Conservation (phyloP, 2,329 filamentous ascomycete species). For the Zymoseptoria crescenta region DNA sequence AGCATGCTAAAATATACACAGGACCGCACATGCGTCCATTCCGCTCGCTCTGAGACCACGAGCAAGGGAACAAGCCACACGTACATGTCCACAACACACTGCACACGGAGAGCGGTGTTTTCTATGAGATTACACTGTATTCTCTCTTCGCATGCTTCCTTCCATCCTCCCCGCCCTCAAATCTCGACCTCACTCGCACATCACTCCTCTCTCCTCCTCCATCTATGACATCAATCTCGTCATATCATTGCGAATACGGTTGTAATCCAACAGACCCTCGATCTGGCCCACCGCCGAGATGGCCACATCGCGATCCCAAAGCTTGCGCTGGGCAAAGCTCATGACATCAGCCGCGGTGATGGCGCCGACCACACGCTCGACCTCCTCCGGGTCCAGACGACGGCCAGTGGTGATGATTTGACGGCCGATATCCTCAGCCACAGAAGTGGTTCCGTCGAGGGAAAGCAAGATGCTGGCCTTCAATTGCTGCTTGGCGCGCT, state of each 20-base stretch:
- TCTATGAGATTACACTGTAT: slow-evolving; percentile 20
- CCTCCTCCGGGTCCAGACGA: slow-evolving; percentile 83
- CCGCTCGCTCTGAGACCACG: background rate
- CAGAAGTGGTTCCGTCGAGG: slow-evolving; percentile 92
- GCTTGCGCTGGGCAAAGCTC: slow-evolving; percentile 86
- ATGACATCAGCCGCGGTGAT: slow-evolving; percentile 96
- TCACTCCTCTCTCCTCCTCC: background rate
- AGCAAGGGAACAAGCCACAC: background rate
- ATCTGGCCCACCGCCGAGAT: slow-evolving; percentile 88
- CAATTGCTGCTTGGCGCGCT: slow-evolving; percentile 97
- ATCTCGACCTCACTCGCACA: background rate
- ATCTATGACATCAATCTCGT: slow-evolving; percentile 58
- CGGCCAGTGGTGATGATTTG: slow-evolving; percentile 97
- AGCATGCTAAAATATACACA: background rate
- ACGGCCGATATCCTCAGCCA: slow-evolving; percentile 96
- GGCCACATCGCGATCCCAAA: slow-evolving; percentile 97
- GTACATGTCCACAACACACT: background rate
- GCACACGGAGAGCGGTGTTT: slow-evolving; percentile 1
- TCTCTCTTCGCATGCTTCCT: slow-evolving; percentile 5
- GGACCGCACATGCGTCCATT: background rate
- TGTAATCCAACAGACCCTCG: slow-evolving; percentile 73
- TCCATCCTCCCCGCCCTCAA: background rate
- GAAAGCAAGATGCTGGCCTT: slow-evolving; percentile 97
- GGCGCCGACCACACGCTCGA: slow-evolving; percentile 80
- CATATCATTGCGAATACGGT: slow-evolving; percentile 75